Conservation (phyloP, 805 yeast species). For the Maudiozyma turicensis region DNA sequence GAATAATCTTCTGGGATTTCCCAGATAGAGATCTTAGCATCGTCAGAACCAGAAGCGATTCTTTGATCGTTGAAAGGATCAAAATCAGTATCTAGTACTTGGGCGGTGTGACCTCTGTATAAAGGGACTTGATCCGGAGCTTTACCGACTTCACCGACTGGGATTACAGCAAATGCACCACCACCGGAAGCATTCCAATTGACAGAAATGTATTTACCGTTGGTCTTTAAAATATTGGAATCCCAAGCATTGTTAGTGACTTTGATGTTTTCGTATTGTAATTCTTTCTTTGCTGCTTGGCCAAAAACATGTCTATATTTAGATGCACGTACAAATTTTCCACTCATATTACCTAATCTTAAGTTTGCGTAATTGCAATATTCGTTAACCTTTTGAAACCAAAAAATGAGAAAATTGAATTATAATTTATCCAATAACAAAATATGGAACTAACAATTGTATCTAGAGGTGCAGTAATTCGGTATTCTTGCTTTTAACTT, state of each 20-base stretch:
- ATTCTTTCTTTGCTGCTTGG: constrained; percentile 55
- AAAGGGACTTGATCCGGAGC: constrained; percentile 89
- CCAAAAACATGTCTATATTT: constrained; percentile 96
- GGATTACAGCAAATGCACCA: constrained; percentile 94
- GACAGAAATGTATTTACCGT: constrained; percentile 76
- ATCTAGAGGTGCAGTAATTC: neutral
- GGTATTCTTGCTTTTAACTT: too few relatives aligned
- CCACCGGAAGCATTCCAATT: constrained; percentile 96
- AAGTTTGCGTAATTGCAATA: neutral
- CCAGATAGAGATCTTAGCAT: constrained; percentile 78
- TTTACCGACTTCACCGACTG: constrained; percentile 77
- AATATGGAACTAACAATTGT: too few relatives aligned
- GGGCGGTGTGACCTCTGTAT: constrained; percentile 92
- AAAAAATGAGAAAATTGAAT: too few relatives aligned
- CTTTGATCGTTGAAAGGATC: constrained; percentile 77
- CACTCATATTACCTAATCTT: constrained; percentile 36
- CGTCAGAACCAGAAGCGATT: constrained; percentile 74
- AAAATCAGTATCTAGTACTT: constrained; percentile 91
- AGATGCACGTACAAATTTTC: constrained; percentile 90
- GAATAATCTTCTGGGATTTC: constrained; percentile 75
- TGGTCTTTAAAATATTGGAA: constrained; percentile 77
- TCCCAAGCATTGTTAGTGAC: constrained; percentile 94
- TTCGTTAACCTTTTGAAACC: neutral
- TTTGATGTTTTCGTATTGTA: constrained; percentile 42
- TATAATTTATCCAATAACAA: too few relatives aligned